A percentile compares a stretch with the other conserved stretches of the same genome.
Conservation (phyloP, 2,329 filamentous ascomycete genomes). For the Cladobotryum protrusum region DNA sequence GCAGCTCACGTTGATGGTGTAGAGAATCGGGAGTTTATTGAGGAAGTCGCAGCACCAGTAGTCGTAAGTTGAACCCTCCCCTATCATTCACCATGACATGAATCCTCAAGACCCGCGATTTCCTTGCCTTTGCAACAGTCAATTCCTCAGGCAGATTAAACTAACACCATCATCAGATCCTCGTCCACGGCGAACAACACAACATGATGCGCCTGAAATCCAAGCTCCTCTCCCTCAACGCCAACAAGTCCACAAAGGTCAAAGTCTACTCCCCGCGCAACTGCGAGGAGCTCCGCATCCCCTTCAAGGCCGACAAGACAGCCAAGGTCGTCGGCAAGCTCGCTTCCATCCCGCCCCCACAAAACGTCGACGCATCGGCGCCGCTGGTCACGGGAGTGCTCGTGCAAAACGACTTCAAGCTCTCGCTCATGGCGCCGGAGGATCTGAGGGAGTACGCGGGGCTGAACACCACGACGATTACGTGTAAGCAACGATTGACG, state of each 20-base stretch:
- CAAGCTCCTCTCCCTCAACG: constrained; percentile 87
- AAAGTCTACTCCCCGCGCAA: constrained; percentile 94
- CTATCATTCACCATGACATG: too few relatives aligned
- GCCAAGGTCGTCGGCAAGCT: constrained; percentile 95
- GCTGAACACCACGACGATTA: constrained; percentile 90
- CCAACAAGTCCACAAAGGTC: constrained; percentile 69
- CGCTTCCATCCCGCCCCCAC: constrained; percentile 69
- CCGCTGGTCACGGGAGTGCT: constrained; percentile 79
- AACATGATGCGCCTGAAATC: constrained; percentile 98
- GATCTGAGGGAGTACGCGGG: constrained; percentile 94
- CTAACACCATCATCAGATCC: constrained; percentile 52
- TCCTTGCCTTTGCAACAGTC: too few relatives aligned
- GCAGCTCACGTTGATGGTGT: constrained; percentile 94
- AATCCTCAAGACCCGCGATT: too few relatives aligned
- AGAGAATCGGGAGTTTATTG: constrained; percentile 95
- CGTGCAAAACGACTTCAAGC: constrained; percentile 96
- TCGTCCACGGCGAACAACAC: constrained; percentile 94
- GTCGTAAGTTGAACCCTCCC: constrained; percentile 58
- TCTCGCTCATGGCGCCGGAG: constrained; percentile 94
- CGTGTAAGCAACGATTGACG: constrained; percentile 84
- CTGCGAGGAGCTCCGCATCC: constrained; percentile 89
- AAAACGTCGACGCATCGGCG: constrained; percentile 25
- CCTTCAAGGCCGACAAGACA: constrained; percentile 90
- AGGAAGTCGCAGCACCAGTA: constrained; percentile 84
- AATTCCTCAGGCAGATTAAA: not conserved